Conservation (phyloP, 768 basidiomycete species). For the Trametes gibbosa region DNA sequence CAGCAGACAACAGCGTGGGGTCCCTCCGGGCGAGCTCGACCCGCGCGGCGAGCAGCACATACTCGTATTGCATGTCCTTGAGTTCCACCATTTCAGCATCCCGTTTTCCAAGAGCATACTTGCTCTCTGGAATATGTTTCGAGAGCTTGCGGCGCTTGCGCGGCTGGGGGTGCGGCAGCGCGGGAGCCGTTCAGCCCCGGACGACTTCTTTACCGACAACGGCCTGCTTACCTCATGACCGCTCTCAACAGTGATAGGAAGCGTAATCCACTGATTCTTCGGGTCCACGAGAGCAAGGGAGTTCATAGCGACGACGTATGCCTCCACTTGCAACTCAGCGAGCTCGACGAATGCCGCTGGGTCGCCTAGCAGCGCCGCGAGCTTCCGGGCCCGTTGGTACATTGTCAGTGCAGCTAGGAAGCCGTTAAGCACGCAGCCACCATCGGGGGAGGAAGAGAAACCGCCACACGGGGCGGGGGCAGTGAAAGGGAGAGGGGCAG, state of each 20-base stretch:
- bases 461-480: background rate
- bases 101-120: conserved; percentile 56
- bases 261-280: conserved; percentile 79
- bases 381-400: conserved; percentile 87
- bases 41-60: conserved; percentile 72
- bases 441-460: too few relatives aligned
- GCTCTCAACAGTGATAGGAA: conserved; percentile 50
- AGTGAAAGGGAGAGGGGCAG: background rate
- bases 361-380: conserved; percentile 46
- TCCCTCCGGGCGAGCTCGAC: conserved; percentile 72
- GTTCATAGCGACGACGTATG: conserved; percentile 85
- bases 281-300: conserved; percentile 79
- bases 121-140: conserved; percentile 75
- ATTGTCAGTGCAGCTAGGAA: conserved; percentile 79
- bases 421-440: background rate
- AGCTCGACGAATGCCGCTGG: conserved; percentile 43
- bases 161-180: conserved; percentile 36
- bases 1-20: conserved; percentile 54
- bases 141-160: conserved; percentile 72
- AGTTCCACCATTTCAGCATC: conserved; percentile 80
- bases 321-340: conserved; percentile 71
- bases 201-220: conserved; percentile 19
- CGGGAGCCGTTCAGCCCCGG: background rate
- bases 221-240: conserved; percentile 42
- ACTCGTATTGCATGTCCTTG: conserved; percentile 75